A percentile compares a stretch with the other conserved stretches of the same genome.
phyloP scores from a whole-genome alignment of 805 yeast genomes.

The Candida ponderosae region DNA sequence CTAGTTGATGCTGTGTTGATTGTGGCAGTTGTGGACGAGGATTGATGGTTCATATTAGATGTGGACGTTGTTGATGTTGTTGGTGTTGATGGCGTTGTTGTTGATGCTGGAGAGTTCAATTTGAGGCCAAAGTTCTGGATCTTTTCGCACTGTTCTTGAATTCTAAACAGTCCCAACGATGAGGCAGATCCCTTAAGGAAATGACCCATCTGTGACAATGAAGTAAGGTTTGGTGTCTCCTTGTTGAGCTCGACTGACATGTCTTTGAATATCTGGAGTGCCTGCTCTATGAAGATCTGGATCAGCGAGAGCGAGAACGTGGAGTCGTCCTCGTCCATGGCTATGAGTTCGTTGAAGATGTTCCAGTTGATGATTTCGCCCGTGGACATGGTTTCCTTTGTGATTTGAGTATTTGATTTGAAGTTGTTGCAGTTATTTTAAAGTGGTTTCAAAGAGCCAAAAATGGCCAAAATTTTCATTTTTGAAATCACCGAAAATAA shows the following conservation, averaged over 20 bases:
- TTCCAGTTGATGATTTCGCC: conserved; percentile 79
- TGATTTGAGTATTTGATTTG: conserved; percentile 4
- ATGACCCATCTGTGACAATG: conserved; percentile 77
- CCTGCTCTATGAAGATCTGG: conserved; percentile 84
- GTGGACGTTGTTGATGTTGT: conserved; percentile 2
- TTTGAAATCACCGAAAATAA: too few species aligned
- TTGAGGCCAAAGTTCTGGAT: conserved; percentile 79
- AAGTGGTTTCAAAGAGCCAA: too few species aligned
- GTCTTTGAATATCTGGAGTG: conserved; percentile 65
- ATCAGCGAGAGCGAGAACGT: conserved; percentile 78
- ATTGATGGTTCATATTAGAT: too few species aligned
- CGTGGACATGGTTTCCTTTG: conserved; percentile 20
- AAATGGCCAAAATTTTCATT: too few species aligned
- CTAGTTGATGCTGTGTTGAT: conserved; percentile 5
- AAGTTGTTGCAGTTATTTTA: background rate
- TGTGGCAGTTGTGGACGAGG: too few species aligned
- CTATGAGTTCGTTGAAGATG: conserved; percentile 77
- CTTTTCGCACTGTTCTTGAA: conserved; percentile 84
- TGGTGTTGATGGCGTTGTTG: conserved; percentile 2
- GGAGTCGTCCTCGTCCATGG: conserved; percentile 96
- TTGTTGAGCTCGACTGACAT: conserved; percentile 43
- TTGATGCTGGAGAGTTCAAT: conserved; percentile 2
- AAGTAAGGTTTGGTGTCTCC: conserved; percentile 32
- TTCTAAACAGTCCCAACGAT: conserved; percentile 76
- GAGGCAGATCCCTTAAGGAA: conserved; percentile 95